These are phyloP conservation scores for Neofusicoccum parvum DNA, from an alignment of 2,329 filamentous ascomycete species.

Conservation along the genomic window DNA sequence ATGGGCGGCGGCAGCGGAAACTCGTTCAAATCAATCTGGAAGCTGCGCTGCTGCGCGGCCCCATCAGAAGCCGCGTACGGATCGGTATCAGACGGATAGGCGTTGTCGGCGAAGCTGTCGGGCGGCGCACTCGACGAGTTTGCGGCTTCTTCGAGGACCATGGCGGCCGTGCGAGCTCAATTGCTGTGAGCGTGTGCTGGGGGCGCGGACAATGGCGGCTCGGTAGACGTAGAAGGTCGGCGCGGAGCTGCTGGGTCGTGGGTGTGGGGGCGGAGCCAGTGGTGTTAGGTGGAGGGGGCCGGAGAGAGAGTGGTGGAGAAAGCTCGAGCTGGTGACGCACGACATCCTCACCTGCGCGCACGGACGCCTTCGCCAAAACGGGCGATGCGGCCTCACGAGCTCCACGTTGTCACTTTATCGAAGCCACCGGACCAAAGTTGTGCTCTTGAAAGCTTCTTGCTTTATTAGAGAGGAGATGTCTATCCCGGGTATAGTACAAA, in stretches of 20 bases:
- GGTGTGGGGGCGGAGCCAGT: background rate
- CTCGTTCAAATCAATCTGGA: constrained; percentile 37
- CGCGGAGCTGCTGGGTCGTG: too few relatives aligned
- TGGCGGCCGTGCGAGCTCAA: constrained; percentile 26
- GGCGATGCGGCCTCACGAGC: background rate
- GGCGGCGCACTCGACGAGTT: constrained; percentile 25
- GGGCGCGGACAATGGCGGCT: background rate
- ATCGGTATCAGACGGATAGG: constrained; percentile 40
- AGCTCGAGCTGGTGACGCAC: constrained; percentile 7
- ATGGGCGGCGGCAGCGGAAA: constrained; percentile 42
- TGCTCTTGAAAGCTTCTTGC: background rate
- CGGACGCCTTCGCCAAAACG: background rate
- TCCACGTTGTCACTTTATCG: background rate
- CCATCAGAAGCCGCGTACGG: constrained; percentile 33
- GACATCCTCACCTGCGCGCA: background rate
- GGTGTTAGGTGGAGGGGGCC: background rate
- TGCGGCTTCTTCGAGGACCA: constrained; percentile 46
- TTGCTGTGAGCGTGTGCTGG: background rate
- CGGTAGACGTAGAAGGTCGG: background rate
- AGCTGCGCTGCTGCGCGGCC: background rate
- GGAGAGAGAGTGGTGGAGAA: background rate
- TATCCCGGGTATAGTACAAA: constrained; percentile 18
- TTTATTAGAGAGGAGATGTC: constrained; percentile 19
- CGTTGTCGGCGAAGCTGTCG: constrained; percentile 34
- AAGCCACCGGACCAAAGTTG: background rate